These are phyloP conservation scores for Plasmodium gaboni DNA, from an alignment of 169 alveolate species.

Conservation along the genomic window DNA sequence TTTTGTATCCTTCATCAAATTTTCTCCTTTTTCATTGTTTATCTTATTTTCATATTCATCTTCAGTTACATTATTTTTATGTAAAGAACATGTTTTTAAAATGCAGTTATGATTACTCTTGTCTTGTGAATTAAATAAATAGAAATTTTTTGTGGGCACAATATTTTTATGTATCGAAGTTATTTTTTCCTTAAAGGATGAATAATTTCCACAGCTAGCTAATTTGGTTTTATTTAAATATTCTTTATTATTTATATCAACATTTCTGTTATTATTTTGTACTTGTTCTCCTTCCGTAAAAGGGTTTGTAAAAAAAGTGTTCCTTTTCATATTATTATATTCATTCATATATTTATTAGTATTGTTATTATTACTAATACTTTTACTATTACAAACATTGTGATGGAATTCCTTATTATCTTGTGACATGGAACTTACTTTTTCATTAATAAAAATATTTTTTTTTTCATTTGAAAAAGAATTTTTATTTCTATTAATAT, in stretches of 20 bases:
- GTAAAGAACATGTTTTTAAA: conserved; percentile 13
- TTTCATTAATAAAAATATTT: conserved; percentile 1
- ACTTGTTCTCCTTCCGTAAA: conserved; percentile 9
- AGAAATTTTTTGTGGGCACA: conserved; percentile 8
- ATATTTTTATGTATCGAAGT: conserved; percentile 24
- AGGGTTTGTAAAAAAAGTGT: conserved; percentile 11
- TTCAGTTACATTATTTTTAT: conserved; percentile 9
- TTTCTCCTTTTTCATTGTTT: background rate
- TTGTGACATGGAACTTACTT: background rate
- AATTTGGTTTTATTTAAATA: background rate
- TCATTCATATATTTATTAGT: conserved; percentile 12
- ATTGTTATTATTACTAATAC: conserved; percentile 10
- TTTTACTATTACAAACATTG: background rate
- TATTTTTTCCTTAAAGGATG: conserved; percentile 21
- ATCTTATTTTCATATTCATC: background rate
- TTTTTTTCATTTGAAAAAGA: conserved; percentile 11
- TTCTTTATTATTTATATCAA: conserved; percentile 20
- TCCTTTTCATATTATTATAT: conserved; percentile 12
- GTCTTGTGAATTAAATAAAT: conserved; percentile 1
- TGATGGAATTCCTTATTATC: background rate
- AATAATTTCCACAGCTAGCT: background rate
- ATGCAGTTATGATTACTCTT: conserved; percentile 12
- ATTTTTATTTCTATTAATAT: conserved; percentile 5
- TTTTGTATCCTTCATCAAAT: conserved; percentile 20
- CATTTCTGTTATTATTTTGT: conserved; percentile 10